Conservation (phyloP, 371 early-diverging fungal species). For the Mortierella sp. region DNA sequence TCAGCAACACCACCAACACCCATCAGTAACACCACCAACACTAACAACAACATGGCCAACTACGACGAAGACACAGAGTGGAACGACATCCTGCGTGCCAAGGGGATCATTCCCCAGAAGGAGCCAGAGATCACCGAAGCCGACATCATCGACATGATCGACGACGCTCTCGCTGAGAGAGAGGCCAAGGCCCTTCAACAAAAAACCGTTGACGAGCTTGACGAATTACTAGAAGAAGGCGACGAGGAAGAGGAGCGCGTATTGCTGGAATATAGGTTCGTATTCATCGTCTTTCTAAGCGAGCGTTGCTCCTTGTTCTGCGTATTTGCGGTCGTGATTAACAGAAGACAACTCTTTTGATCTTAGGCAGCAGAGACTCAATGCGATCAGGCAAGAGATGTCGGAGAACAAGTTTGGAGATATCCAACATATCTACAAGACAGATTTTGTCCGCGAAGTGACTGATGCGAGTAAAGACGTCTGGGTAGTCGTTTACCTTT, state of each 20-base stretch:
- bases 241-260: constrained; percentile 87
- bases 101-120: constrained; percentile 90
- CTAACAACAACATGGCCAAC: constrained; percentile 52
- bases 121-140: constrained; percentile 83
- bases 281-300: background rate
- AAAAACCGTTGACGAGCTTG: constrained; percentile 87
- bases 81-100: constrained; percentile 93
- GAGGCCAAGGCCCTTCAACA: constrained; percentile 67
- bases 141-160: constrained; percentile 73
- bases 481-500: constrained; percentile 82
- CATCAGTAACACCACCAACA: background rate
- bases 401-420: constrained; percentile 74
- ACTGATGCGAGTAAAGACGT: constrained; percentile 87
- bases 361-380: constrained; percentile 72
- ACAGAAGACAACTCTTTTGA: background rate
- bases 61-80: constrained; percentile 84
- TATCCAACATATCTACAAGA: constrained; percentile 87
- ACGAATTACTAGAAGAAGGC: constrained; percentile 87
- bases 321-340: background rate
- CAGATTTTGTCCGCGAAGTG: constrained; percentile 90
- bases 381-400: constrained; percentile 58
- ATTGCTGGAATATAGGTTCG: constrained; percentile 78
- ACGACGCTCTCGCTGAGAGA: constrained; percentile 75
- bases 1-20: background rate
- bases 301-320: background rate